A percentile compares a stretch with the other conserved stretches of the same genome.
Evolutionary conservation across 805 yeast genomes (phyloP).

Genomic region (Sugiyamaella marilandica): DNA sequence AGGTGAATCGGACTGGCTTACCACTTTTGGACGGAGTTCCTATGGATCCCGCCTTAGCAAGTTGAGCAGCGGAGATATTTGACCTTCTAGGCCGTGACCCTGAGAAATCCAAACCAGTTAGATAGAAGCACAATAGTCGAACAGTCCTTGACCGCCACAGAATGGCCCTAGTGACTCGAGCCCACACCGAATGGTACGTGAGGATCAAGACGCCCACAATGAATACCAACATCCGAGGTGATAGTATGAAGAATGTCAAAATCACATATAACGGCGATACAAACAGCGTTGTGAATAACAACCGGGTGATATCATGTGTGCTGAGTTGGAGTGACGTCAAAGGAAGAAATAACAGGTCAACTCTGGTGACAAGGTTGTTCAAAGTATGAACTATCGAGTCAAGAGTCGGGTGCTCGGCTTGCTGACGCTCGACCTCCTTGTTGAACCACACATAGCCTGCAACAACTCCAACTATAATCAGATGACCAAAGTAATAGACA

Average conservation of each 20-base stretch:
- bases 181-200: conserved; percentile 83
- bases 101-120: conserved; percentile 78
- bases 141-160: conserved; percentile 78
- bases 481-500: conserved; percentile 77
- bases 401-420: conserved; percentile 67
- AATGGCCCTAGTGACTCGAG: conserved; percentile 74
- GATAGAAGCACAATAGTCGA: conserved; percentile 67
- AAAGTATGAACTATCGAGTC: conserved; percentile 80
- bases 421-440: conserved; percentile 35
- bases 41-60: conserved; percentile 15
- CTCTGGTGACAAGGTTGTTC: conserved; percentile 66
- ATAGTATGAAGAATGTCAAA: conserved; percentile 58
- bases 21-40: conserved; percentile 32
- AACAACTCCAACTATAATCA: conserved; percentile 47
- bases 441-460: conserved; percentile 28
- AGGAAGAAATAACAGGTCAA: conserved; percentile 78
- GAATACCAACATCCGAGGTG: conserved; percentile 64
- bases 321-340: conserved; percentile 65
- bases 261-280: conserved; percentile 80
- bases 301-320: conserved; percentile 70
- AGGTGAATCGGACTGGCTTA: conserved; percentile 73
- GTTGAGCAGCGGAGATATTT: conserved; percentile 26
- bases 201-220: conserved; percentile 55
- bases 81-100: conserved; percentile 39
- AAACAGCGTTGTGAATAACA: conserved; percentile 77